Evolutionary conservation across 768 basidiomycete species (phyloP).

Genomic region (Cystobasidium onofrii): DNA sequence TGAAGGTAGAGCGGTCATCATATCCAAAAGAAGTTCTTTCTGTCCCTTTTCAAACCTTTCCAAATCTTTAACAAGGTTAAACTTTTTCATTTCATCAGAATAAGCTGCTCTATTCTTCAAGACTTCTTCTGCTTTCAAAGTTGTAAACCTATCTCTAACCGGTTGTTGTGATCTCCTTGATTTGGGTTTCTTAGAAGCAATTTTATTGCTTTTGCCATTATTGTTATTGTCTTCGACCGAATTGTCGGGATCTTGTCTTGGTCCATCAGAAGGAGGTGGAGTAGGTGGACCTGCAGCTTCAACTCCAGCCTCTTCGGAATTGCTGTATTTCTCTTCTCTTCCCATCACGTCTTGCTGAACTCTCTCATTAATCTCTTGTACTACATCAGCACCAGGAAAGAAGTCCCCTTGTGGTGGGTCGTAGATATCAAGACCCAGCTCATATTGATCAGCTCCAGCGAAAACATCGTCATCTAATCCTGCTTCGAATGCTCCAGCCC

Average conservation of each 20-base stretch:
- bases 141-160: conserved; percentile 15
- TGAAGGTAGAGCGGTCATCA: not conserved
- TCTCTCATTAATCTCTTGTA: not conserved
- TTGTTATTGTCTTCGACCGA: not conserved
- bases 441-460: not conserved
- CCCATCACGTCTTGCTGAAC: not conserved
- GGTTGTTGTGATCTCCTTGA: not conserved
- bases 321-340: not conserved
- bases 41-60: conserved; percentile 4
- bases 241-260: not conserved
- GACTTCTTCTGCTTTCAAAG: not conserved
- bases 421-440: not conserved
- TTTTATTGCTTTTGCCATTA: not conserved
- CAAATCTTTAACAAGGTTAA: not conserved
- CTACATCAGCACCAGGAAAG: too few relatives aligned
- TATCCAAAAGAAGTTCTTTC: not conserved
- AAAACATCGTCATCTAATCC: not conserved
- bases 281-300: not conserved
- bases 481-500: not conserved
- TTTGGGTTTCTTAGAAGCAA: not conserved
- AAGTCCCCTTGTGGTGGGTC: not conserved
- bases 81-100: conserved; percentile 18
- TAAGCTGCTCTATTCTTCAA: not conserved
- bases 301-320: not conserved
- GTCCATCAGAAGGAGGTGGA: conserved; percentile 5